phyloP scores from a whole-genome alignment of 371 early-diverging fungal species.

The Circinella minor region DNA sequence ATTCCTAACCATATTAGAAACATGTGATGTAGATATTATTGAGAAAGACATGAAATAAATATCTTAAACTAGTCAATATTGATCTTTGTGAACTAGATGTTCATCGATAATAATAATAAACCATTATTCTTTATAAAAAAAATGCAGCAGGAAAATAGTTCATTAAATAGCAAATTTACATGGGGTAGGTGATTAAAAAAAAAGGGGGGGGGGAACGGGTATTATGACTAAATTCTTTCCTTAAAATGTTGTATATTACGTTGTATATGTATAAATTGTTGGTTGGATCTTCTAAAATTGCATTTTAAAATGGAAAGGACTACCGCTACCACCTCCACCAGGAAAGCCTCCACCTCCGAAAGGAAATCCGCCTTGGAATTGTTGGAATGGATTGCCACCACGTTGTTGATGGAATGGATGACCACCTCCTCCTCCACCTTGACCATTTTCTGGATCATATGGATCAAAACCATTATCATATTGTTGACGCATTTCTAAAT shows the following conservation, averaged over 20 bases:
- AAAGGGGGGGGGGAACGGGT: background rate
- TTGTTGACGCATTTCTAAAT: slow-evolving; percentile 60
- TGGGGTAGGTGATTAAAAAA: too few relatives aligned
- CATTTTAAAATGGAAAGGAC: slow-evolving; percentile 62
- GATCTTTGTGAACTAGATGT: too few relatives aligned
- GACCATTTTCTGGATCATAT: slow-evolving; percentile 77
- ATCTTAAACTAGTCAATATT: too few relatives aligned
- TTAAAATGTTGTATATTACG: background rate
- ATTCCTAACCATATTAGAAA: too few relatives aligned
- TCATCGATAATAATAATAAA: too few relatives aligned
- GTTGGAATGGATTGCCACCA: slow-evolving; percentile 60
- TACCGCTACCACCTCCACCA: slow-evolving; percentile 62
- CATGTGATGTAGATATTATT: too few relatives aligned
- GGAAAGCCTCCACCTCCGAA: slow-evolving; percentile 58
- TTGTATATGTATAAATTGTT: background rate
- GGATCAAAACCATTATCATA: slow-evolving; percentile 96
- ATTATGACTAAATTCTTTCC: background rate
- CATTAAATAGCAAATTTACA: slow-evolving; percentile 10
- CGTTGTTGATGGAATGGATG: slow-evolving; percentile 29
- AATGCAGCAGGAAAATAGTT: background rate
- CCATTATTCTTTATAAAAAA: background rate
- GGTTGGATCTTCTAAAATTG: slow-evolving; percentile 23
- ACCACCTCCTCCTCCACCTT: slow-evolving; percentile 31
- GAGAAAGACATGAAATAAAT: too few relatives aligned
- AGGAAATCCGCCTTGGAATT: slow-evolving; percentile 55